Evolutionary conservation across 1,139 yeast species (phyloP).

Genomic region (Scheffersomyces illinoinensis): DNA sequence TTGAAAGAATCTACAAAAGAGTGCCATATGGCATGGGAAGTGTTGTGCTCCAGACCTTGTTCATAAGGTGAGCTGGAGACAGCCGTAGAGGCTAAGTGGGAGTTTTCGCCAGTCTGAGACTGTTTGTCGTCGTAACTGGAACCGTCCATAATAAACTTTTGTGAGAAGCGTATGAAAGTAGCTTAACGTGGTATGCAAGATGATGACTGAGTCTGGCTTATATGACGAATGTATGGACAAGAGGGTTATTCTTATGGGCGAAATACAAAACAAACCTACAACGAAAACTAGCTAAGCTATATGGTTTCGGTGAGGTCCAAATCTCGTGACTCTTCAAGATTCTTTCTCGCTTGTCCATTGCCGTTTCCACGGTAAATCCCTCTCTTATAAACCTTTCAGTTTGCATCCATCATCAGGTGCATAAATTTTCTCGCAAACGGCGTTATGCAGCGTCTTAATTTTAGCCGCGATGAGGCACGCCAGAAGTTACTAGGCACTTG

Average conservation of each 20-base stretch:
- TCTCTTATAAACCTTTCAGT: not conserved
- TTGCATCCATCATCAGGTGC: not conserved
- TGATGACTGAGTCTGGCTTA: too few relatives aligned
- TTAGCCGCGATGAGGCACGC: not conserved
- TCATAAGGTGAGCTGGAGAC: not conserved
- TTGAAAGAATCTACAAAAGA: conserved; percentile 43
- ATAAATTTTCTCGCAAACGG: not conserved
- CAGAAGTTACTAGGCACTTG: not conserved
- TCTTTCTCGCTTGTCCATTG: not conserved
- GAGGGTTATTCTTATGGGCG: too few relatives aligned
- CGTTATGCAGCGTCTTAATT: not conserved
- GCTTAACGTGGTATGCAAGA: not conserved
- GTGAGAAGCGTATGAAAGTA: not conserved
- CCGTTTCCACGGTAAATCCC: not conserved
- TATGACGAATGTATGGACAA: too few relatives aligned
- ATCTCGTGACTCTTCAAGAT: not conserved
- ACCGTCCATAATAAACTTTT: not conserved
- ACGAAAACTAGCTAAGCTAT: not conserved
- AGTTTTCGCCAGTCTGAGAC: not conserved
- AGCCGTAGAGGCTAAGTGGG: not conserved
- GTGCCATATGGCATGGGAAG: conserved; percentile 31
- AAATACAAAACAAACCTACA: not conserved
- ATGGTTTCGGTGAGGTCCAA: not conserved
- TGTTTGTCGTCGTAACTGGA: not conserved
- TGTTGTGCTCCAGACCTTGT: not conserved